Conservation (phyloP, 2,329 filamentous ascomycete species). For the Alternaria atra region DNA sequence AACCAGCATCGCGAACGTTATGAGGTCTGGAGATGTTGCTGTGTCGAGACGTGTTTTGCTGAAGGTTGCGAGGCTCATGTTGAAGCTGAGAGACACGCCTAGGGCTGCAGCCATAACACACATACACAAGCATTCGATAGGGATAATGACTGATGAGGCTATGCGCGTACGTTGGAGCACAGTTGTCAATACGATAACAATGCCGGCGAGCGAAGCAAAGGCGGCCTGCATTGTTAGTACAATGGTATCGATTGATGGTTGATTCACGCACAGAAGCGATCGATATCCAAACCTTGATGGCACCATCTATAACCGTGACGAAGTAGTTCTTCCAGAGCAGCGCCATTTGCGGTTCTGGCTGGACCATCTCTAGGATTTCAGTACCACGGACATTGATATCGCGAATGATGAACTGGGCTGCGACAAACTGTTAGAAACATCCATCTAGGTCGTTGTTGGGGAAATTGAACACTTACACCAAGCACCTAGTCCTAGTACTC, state of each 20-base stretch:
- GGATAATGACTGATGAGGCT: conserved; percentile 27
- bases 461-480: conserved; percentile 30
- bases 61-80: conserved; percentile 23
- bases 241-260: background rate
- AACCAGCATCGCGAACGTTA: conserved; percentile 29
- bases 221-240: conserved; percentile 28
- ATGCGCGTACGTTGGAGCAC: conserved; percentile 27
- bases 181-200: conserved; percentile 29
- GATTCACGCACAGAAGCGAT: conserved; percentile 34
- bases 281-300: conserved; percentile 35
- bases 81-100: conserved; percentile 32
- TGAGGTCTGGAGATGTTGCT: conserved; percentile 25
- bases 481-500: conserved; percentile 32
- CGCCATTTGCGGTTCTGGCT: conserved; percentile 17
- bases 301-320: conserved; percentile 15
- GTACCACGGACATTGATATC: conserved; percentile 32
- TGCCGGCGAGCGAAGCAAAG: conserved; percentile 28
- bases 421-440: background rate
- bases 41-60: conserved; percentile 23
- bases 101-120: conserved; percentile 35
- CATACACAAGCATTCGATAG: conserved; percentile 35
- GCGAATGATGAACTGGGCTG: conserved; percentile 31
- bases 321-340: conserved; percentile 35
- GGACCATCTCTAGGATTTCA: conserved; percentile 22
- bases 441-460: background rate